Evolutionary conservation across 2,329 filamentous ascomycete genomes (phyloP).

Genomic region (Xylariaceae sp.): DNA sequence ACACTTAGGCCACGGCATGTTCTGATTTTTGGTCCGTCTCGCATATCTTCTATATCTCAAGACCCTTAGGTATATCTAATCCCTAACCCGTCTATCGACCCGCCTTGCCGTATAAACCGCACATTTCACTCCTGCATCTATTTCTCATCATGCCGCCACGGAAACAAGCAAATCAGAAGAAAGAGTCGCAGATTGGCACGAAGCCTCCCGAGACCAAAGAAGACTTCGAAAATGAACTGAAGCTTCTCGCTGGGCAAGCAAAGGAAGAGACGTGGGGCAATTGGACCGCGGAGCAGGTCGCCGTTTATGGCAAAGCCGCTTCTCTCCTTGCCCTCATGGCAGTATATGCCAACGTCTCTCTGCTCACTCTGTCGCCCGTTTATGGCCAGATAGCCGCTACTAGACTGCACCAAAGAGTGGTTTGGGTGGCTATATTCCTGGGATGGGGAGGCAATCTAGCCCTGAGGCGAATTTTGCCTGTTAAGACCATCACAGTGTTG

Average conservation of each 20-base stretch:
- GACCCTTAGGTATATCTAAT: slow-evolving; percentile 1
- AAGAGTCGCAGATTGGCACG: slow-evolving; percentile 22
- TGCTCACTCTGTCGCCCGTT: slow-evolving; percentile 75
- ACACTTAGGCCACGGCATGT: neutral
- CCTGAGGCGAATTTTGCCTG: slow-evolving; percentile 44
- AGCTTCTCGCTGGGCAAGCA: slow-evolving; percentile 38
- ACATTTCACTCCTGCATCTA: neutral
- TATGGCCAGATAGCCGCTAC: slow-evolving; percentile 80
- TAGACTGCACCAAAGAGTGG: slow-evolving; percentile 64
- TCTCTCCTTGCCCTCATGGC: slow-evolving; percentile 55
- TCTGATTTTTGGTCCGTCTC: neutral
- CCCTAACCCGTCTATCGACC: neutral
- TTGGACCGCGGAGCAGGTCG: slow-evolving; percentile 31
- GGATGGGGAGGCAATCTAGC: slow-evolving; percentile 67
- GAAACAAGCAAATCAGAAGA: slow-evolving; percentile 23
- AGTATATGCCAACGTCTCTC: slow-evolving; percentile 64
- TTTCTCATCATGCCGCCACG: slow-evolving; percentile 22
- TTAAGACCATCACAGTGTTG: slow-evolving; percentile 50
- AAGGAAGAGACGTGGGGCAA: slow-evolving; percentile 29
- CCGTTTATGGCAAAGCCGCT: slow-evolving; percentile 37
- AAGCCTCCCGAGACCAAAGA: slow-evolving; percentile 42
- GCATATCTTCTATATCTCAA: slow-evolving; percentile 6
- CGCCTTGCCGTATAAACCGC: neutral
- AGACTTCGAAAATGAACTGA: slow-evolving; percentile 51
- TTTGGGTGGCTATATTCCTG: slow-evolving; percentile 62